Evolutionary conservation across 257 asterid species (phyloP).

Genomic region (Primulina tabacum): DNA sequence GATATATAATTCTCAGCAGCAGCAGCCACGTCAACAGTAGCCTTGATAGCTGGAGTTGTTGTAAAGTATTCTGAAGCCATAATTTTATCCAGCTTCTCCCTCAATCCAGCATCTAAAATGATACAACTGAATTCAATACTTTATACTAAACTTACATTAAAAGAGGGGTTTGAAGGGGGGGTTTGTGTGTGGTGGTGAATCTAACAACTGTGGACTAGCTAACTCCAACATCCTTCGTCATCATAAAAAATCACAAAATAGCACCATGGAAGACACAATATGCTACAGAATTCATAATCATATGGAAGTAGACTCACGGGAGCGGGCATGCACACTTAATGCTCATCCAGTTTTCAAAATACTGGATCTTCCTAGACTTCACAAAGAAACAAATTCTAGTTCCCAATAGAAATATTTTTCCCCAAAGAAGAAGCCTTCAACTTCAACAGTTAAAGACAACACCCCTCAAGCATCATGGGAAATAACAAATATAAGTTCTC

Average conservation of each 20-base stretch:
- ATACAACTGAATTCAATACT: not conserved
- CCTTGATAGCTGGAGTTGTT: constrained; percentile 67
- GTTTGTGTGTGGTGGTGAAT: too few species aligned
- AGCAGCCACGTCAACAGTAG: constrained; percentile 73
- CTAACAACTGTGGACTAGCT: not conserved
- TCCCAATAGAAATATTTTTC: not conserved
- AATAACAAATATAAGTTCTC: too few species aligned
- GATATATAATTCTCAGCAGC: constrained; percentile 63
- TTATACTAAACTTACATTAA: not conserved
- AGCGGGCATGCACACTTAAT: not conserved
- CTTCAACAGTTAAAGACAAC: too few species aligned
- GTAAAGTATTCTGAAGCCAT: constrained; percentile 76
- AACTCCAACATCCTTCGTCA: not conserved
- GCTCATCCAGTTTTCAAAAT: not conserved
- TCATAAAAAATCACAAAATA: not conserved
- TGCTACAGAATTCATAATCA: constrained; percentile 2
- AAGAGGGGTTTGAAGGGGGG: too few species aligned
- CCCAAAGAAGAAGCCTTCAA: too few species aligned
- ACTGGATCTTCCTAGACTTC: not conserved
- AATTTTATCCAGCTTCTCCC: constrained; percentile 69
- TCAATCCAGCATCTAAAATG: constrained; percentile 59
- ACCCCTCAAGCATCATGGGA: too few species aligned
- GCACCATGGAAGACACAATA: not conserved
- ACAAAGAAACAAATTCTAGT: not conserved
- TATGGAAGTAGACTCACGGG: not conserved